Evolutionary conservation across 345 rosid genomes (phyloP), one percentile per base, ranked within the genome.

Genomic region (Cardiospermum halicacabum): DNA sequence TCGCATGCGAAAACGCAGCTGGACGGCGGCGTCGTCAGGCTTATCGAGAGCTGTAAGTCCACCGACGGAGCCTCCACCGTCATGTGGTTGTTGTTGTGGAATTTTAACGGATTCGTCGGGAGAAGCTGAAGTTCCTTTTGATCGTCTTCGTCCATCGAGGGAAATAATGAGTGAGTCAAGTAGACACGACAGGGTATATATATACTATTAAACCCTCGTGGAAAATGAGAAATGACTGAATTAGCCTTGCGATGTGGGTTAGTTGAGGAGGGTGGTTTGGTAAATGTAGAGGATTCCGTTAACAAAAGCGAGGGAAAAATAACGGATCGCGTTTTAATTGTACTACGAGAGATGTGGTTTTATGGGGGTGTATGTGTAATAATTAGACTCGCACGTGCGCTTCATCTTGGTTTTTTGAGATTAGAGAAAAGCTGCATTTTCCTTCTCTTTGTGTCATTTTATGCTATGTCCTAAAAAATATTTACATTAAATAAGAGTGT

Each of bases 1-100:
- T 70, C 79, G 26, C 73, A 77, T 24, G 75, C 42, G 12, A 72
- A 51, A 28, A 54, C 74, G 13, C 70, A 49, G 64, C 62, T 69
- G 0, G 80, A 19, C 0, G 68, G 65, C 16, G 71, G 66, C 62
- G 96, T 83, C 72, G 77, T 75, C 2, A 93, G 77, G 45, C 88
- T 94, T 69, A 94, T 94, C 9, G 99, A 91, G 30, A 94, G 82
- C 53, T 94, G 92, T 42, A 91, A 70, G 89, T 94, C 99, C 0
- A 91, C 78, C 28, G 94, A 81, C 26, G 97, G 87, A 58, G 62
- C 76, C 28, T 72, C 77, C 6, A 67, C 71, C 3, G n/a, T 51
- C 62, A 56, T 61, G 65, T 4, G 43, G 40, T 9, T n/a, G 64
- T 25, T 43, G 40, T n/a, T 27, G 64, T 26, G n/a, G 64, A 15